Conservation (phyloP, 192 early-diverging fungal genomes). For the Entomortierella lignicola region DNA sequence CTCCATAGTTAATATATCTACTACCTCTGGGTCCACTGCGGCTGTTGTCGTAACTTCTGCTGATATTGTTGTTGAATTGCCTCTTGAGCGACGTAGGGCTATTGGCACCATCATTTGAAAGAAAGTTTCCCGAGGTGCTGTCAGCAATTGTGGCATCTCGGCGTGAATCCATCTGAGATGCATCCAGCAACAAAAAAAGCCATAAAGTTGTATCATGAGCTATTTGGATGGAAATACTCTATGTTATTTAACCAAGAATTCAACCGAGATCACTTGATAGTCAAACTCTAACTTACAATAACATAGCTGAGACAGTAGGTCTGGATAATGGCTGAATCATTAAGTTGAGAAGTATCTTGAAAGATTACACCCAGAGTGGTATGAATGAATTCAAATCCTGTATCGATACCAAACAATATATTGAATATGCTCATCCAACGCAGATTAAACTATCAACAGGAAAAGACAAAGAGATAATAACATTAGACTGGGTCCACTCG, state of each 20-base stretch:
- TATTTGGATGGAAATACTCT: background rate
- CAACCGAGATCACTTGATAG: background rate
- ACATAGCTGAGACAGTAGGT: constrained; percentile 22
- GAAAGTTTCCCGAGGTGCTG: constrained; percentile 8
- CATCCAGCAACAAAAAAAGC: constrained; percentile 47
- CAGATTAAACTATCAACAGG: constrained; percentile 26
- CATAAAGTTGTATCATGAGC: constrained; percentile 30
- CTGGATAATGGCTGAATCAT: constrained; percentile 19
- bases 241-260: background rate
- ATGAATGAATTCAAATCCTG: constrained; percentile 35
- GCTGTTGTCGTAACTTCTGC: background rate
- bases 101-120: constrained; percentile 39
- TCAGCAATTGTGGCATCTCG: constrained; percentile 34
- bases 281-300: constrained; percentile 33
- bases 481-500: too few relatives aligned
- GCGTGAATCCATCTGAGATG: constrained; percentile 33
- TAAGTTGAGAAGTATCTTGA: constrained; percentile 19
- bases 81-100: background rate
- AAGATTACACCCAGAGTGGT: constrained; percentile 36
- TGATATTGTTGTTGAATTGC: background rate
- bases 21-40: background rate
- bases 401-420: constrained; percentile 35
- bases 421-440: constrained; percentile 50
- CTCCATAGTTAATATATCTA: background rate
- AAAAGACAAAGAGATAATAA: background rate